Evolutionary conservation across 805 yeast species (phyloP).

Genomic region (Metschnikowia arizonensis): DNA sequence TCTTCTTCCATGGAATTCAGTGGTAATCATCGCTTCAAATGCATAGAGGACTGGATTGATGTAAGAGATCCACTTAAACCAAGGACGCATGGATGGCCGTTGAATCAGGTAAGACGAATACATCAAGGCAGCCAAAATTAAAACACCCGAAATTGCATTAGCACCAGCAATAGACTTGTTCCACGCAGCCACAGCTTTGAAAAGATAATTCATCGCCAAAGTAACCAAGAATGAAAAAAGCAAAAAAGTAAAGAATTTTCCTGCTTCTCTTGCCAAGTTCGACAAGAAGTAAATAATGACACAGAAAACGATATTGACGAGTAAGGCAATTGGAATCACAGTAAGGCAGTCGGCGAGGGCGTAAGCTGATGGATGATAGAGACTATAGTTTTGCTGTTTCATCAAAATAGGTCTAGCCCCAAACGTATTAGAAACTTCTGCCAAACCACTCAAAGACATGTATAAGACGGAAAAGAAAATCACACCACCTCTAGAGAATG

Average conservation of each 20-base stretch:
- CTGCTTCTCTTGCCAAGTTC: conserved; percentile 46
- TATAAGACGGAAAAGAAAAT: conserved; percentile 57
- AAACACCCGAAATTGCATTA: conserved; percentile 51
- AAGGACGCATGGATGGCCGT: conserved; percentile 32
- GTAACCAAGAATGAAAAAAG: conserved; percentile 46
- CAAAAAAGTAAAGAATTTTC: conserved; percentile 49
- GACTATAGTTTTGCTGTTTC: conserved; percentile 27
- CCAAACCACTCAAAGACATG: conserved; percentile 46
- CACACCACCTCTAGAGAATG: conserved; percentile 62
- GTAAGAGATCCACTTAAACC: conserved; percentile 39
- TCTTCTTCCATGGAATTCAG: conserved; percentile 29
- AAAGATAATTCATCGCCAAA: conserved; percentile 50
- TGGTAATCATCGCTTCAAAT: conserved; percentile 27
- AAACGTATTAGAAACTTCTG: conserved; percentile 37
- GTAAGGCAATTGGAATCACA: conserved; percentile 33
- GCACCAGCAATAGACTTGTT: conserved; percentile 53
- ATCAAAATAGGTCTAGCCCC: conserved; percentile 24
- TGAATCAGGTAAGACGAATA: conserved; percentile 32
- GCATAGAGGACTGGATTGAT: conserved; percentile 29
- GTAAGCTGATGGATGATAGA: conserved; percentile 29
- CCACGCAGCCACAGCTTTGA: conserved; percentile 50
- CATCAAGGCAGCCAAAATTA: conserved; percentile 30
- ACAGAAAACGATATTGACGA: conserved; percentile 42
- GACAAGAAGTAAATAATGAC: conserved; percentile 57
- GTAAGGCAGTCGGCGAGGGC: conserved; percentile 24